Percentiles rank a stretch among this genome's conserved stretches.
These are phyloP conservation scores for Knufia fluminis DNA, from an alignment of 2,329 filamentous ascomycete species.

Conservation along the genomic window DNA sequence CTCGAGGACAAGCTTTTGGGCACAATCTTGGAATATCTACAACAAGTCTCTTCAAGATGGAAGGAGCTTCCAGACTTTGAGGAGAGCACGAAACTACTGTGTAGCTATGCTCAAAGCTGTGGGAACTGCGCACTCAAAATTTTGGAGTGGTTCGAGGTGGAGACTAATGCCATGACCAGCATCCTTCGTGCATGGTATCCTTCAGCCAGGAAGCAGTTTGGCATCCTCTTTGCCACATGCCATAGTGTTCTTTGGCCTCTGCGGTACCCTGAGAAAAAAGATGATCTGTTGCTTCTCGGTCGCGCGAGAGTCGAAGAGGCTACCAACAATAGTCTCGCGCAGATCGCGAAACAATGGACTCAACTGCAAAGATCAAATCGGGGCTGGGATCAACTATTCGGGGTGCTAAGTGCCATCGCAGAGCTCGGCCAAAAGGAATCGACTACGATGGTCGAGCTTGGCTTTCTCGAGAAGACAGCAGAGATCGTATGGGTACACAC, in stretches of 20 bases:
- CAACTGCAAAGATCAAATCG: constrained; percentile 53
- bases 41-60: constrained; percentile 63
- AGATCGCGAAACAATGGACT: constrained; percentile 52
- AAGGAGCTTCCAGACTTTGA: constrained; percentile 59
- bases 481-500: constrained; percentile 47
- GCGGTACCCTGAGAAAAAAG: constrained; percentile 5
- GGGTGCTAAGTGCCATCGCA: constrained; percentile 58
- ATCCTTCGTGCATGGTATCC: constrained; percentile 17
- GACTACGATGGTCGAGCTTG: constrained; percentile 49
- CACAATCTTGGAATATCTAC: constrained; percentile 51
- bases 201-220: constrained; percentile 17
- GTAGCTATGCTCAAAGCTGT: constrained; percentile 38
- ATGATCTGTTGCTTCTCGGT: constrained; percentile 6
- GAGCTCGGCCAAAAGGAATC: constrained; percentile 52
- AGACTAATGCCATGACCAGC: constrained; percentile 14
- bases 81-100: constrained; percentile 47
- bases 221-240: constrained; percentile 12
- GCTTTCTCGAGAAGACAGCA: constrained; percentile 51
- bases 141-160: constrained; percentile 15
- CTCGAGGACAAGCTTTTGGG: constrained; percentile 37
- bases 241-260: constrained; percentile 12
- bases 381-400: constrained; percentile 70
- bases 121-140: constrained; percentile 15
- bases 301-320: constrained; percentile 20
- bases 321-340: constrained; percentile 25